Percentiles rank a stretch among this genome's conserved stretches.
phyloP scores from a whole-genome alignment of 768 basidiomycete genomes.

The Mrakia blollopis region DNA sequence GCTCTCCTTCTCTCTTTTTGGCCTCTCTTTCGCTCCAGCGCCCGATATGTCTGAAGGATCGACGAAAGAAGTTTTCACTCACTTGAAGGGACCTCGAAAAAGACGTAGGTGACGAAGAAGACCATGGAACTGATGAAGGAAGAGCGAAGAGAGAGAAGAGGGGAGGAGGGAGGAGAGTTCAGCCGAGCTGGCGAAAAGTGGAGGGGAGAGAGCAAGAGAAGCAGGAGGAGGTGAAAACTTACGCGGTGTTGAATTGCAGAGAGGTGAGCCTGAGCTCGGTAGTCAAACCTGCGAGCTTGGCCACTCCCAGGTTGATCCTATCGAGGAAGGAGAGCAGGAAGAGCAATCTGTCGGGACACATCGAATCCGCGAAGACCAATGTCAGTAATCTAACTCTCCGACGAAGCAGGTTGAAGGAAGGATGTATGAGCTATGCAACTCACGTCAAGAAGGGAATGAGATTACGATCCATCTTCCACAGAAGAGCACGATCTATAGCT shows the following conservation, averaged over 20 bases:
- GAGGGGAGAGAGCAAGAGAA: not conserved
- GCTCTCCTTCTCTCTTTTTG: too few species aligned
- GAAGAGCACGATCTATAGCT: slow-evolving; percentile 19
- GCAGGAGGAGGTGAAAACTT: not conserved
- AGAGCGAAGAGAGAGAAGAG: too few species aligned
- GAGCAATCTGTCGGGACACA: slow-evolving; percentile 42
- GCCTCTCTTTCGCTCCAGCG: too few species aligned
- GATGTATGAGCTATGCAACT: not conserved
- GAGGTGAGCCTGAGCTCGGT: slow-evolving; percentile 32
- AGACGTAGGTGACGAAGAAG: slow-evolving; percentile 46
- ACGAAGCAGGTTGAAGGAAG: not conserved
- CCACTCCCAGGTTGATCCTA: slow-evolving; percentile 35
- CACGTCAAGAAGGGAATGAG: slow-evolving; percentile 29
- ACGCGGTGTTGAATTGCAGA: too few species aligned
- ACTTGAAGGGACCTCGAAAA: slow-evolving; percentile 42
- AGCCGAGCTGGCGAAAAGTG: not conserved
- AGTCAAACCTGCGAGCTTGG: slow-evolving; percentile 32
- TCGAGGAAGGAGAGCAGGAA: slow-evolving; percentile 46
- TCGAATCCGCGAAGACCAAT: slow-evolving; percentile 21
- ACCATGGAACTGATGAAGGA: slow-evolving; percentile 34
- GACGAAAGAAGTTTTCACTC: not conserved
- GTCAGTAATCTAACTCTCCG: not conserved
- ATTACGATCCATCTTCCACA: slow-evolving; percentile 30
- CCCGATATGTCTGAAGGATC: too few species aligned
- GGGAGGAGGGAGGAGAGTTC: not conserved